Base-by-base conservation (phyloP, 1,139 yeast species). In the Geotrichum candidum region DNA sequence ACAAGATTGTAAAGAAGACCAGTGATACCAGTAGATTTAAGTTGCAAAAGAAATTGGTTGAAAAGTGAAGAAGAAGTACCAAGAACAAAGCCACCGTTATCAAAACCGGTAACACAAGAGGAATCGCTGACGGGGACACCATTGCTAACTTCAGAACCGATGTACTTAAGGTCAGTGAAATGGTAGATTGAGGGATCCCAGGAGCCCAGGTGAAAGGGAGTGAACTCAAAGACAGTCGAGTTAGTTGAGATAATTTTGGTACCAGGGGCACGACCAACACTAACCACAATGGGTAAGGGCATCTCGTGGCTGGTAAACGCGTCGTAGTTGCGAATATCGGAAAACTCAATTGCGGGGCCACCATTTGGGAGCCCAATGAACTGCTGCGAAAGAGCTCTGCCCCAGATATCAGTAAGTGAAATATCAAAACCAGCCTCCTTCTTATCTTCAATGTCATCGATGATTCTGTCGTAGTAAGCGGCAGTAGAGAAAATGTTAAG, bases 361-460 rank as follows among this genome's bases (percentile, higher is more conserved):
- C 82, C 83, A 65, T 83, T 81, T 46, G 80, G 72, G 58, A 78
- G 77, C 61, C 78, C 78, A 65, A 91, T 85, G 72, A 87, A 87
- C 74, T 90, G 96, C 70, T 86, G 83, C 0, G 95, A 83, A 58
- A 92, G 78, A 1, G 92, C 91, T 71, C 96, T 81, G 41, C 96
- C 96, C 97, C 97, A 92, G 65, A 88, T 82, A 76, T 91, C 97
- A n/a, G 97, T 90, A 61, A 92, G 69, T 5, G 92, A 84, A 45
- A 85, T 77, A 59, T 87, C 85, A 74, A 81, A 92, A 1, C 96
- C 97, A 0, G 96, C 96, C 51, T 84, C 79, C 63, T 78, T 75
- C 74, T 92, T 91, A 53, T 69, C 84, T 33, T 81, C 78, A 38
- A 88, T 77, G 57, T 83, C 85, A 63, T 81, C 82, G 56, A 74